Percentiles rank a stretch among this genome's conserved stretches.
Conservation (phyloP, 257 asterid genomes). For the Phtheirospermum japonicum region DNA sequence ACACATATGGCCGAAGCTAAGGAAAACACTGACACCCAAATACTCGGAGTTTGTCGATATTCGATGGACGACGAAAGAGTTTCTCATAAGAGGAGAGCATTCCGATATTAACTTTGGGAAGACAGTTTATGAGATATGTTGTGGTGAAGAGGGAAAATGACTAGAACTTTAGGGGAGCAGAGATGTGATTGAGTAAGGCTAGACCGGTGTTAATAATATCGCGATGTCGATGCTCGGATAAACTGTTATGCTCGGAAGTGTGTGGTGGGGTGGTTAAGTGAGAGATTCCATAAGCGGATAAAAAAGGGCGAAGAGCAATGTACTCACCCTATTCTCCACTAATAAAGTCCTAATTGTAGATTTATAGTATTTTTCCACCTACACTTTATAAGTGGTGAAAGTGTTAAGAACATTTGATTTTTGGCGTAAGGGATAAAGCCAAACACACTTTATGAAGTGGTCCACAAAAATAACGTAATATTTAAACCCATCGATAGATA, state of each 20-base stretch:
- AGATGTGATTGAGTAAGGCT: background rate
- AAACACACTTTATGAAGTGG: too few relatives aligned
- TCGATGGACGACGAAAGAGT: background rate
- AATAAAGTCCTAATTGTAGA: conserved; percentile 1
- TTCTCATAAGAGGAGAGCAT: background rate
- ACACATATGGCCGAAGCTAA: background rate
- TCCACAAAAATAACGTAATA: too few relatives aligned
- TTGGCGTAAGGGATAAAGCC: too few relatives aligned
- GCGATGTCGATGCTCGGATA: background rate
- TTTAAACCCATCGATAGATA: too few relatives aligned
- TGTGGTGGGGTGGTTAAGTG: conserved; percentile 22
- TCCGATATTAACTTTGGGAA: background rate
- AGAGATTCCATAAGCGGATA: background rate
- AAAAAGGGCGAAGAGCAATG: background rate
- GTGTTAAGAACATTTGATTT: too few relatives aligned
- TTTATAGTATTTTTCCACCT: too few relatives aligned
- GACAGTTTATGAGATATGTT: background rate
- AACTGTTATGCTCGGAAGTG: background rate
- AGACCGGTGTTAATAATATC: background rate
- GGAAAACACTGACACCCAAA: conserved; percentile 15
- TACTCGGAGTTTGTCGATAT: background rate
- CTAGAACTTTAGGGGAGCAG: background rate
- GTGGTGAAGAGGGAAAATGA: background rate
- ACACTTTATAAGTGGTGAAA: too few relatives aligned
- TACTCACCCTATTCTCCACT: conserved; percentile 18